A percentile compares a stretch with the other conserved stretches of the same genome.
Conservation (phyloP, 257 asterid species). For the Fraxinus excelsior region DNA sequence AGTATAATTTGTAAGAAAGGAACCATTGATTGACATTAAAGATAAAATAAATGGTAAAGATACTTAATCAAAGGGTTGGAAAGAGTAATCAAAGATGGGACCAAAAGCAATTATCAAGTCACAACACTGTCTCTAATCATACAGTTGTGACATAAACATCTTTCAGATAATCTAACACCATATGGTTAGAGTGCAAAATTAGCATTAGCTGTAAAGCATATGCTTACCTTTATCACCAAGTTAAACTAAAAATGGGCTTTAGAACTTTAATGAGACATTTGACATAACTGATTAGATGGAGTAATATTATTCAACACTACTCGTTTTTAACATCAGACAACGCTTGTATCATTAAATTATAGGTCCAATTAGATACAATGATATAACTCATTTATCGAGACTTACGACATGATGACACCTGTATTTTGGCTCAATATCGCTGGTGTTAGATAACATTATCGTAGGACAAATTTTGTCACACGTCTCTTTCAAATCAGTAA, state of each 20-base stretch:
- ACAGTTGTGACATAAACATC: slow-evolving; percentile 38
- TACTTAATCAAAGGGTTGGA: slow-evolving; percentile 33
- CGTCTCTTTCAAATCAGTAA: no score
- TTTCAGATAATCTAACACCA: slow-evolving; percentile 20
- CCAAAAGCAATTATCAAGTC: slow-evolving; percentile 27
- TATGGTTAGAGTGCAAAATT: slow-evolving; percentile 21
- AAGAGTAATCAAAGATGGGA: slow-evolving; percentile 31
- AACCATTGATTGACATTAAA: not conserved
- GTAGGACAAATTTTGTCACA: no score
- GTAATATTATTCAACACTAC: no score
- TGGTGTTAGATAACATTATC: no score
- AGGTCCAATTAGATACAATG: no score
- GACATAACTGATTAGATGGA: no score
- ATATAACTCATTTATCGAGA: no score
- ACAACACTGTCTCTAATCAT: slow-evolving; percentile 23
- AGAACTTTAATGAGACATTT: no score
- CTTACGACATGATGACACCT: no score
- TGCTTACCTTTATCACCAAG: not conserved
- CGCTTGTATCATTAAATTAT: no score
- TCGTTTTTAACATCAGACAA: no score
- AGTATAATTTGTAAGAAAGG: not conserved
- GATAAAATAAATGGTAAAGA: slow-evolving; percentile 22
- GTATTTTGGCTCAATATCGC: no score
- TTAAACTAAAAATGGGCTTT: not conserved
- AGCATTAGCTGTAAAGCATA: slow-evolving; percentile 5